Evolutionary conservation across 2,329 filamentous ascomycete genomes (phyloP).

Genomic region (Neonectria punicea): DNA sequence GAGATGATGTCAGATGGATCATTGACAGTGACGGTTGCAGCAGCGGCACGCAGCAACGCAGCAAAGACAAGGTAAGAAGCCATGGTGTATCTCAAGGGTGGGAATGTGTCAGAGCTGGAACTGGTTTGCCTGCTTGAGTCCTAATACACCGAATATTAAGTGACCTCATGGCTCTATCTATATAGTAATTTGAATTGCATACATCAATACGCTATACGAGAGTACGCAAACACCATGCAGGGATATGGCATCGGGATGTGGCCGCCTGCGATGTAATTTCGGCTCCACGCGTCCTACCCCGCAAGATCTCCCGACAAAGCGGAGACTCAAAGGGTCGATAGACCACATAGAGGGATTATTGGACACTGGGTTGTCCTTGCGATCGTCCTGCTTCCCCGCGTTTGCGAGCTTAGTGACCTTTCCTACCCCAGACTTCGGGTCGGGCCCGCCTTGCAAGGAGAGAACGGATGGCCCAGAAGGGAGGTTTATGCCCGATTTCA

Average conservation of each 20-base stretch:
- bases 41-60: no score
- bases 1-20: no score
- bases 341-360: neutral
- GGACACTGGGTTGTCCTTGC: neutral
- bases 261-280: conserved; percentile 17
- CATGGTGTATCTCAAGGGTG: no score
- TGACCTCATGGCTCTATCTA: conserved; percentile 1
- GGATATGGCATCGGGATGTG: conserved; percentile 24
- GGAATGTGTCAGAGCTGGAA: no score
- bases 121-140: no score
- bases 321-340: conserved; percentile 2
- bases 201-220: neutral
- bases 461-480: neutral
- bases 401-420: conserved; percentile 10
- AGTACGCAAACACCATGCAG: conserved; percentile 14
- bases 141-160: neutral
- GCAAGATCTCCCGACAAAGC: conserved; percentile 20
- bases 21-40: no score
- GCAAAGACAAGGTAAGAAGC: no score
- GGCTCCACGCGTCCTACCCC: conserved; percentile 14
- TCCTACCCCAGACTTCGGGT: conserved; percentile 22
- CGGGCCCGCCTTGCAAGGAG: conserved; percentile 14
- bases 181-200: conserved; percentile 6
- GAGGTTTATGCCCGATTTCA: neutral
- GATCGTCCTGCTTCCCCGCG: conserved; percentile 22